phyloP scores from a whole-genome alignment of 441 rosid species.

The Manihot esculenta region DNA sequence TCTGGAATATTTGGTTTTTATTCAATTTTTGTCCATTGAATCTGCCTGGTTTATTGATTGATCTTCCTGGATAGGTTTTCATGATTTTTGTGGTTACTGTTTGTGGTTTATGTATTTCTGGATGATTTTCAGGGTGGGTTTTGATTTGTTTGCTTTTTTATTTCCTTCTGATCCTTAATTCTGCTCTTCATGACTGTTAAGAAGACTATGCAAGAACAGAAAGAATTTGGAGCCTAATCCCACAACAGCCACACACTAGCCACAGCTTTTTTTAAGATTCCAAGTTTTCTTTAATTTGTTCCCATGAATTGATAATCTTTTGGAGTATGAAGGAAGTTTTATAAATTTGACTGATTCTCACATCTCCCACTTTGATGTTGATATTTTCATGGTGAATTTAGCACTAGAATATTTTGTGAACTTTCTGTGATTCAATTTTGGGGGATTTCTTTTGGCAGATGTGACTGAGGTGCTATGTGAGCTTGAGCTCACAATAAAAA shows the following conservation, averaged over 20 bases:
- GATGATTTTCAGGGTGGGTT: not conserved
- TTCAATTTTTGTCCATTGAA: not conserved
- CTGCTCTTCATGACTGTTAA: not conserved
- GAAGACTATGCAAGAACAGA: not conserved
- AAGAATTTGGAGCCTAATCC: not conserved
- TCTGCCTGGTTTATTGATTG: not conserved
- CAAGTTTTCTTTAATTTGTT: not conserved
- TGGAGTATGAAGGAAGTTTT: not conserved
- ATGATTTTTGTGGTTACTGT: no score
- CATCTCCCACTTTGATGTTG: not conserved
- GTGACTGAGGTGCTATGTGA: conserved; percentile 75
- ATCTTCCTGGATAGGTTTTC: conserved; percentile 1
- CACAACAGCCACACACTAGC: not conserved
- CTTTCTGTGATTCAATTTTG: conserved; percentile 14
- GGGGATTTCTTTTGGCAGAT: conserved; percentile 47
- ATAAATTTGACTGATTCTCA: not conserved
- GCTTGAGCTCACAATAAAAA: conserved; percentile 79
- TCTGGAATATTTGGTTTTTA: conserved; percentile 3
- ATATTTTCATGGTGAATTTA: conserved; percentile 23
- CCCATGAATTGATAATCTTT: not conserved
- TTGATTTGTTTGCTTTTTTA: not conserved
- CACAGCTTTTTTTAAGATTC: not conserved
- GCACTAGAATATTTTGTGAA: conserved; percentile 7
- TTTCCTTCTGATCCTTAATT: not conserved
- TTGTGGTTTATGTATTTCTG: no score